These are phyloP conservation scores for Erucastrum elatum DNA, from an alignment of 345 rosid species.

Conservation along the genomic window DNA sequence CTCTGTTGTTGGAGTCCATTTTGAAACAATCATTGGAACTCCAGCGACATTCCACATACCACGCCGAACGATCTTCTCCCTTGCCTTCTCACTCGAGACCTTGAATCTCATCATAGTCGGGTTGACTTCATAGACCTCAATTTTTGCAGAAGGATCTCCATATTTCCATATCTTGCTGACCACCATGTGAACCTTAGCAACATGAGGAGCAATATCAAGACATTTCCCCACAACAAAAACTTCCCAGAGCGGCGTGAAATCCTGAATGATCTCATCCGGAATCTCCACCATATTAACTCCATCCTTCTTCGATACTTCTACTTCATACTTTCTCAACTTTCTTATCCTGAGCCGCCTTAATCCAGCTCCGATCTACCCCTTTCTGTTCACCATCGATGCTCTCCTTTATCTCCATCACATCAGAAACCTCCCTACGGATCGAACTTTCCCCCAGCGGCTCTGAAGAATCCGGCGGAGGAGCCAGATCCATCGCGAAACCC, in stretches of 20 bases:
- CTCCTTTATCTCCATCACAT: too few species aligned
- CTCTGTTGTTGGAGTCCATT: neutral
- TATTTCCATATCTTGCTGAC: neutral
- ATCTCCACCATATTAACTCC: neutral
- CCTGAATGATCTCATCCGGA: neutral
- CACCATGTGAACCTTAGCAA: neutral
- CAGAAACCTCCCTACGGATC: too few species aligned
- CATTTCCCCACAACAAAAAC: neutral
- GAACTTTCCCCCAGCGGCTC: too few species aligned
- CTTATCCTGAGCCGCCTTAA: neutral
- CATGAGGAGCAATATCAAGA: neutral
- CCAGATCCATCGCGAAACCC: too few species aligned
- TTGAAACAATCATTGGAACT: neutral
- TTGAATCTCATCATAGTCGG: neutral
- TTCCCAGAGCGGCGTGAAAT: neutral
- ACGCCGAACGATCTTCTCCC: neutral
- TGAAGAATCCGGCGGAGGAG: too few species aligned
- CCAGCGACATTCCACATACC: neutral
- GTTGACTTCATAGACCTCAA: neutral
- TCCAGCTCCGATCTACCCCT: neutral
- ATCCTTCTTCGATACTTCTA: neutral
- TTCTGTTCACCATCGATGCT: too few species aligned
- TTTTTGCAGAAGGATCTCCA: neutral
- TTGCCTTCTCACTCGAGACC: neutral
- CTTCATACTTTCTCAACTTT: neutral